Percentiles rank a stretch among this genome's conserved stretches.
These are phyloP conservation scores for Claviceps purpurea DNA, from an alignment of 2,329 filamentous ascomycete species.

Conservation along the genomic window DNA sequence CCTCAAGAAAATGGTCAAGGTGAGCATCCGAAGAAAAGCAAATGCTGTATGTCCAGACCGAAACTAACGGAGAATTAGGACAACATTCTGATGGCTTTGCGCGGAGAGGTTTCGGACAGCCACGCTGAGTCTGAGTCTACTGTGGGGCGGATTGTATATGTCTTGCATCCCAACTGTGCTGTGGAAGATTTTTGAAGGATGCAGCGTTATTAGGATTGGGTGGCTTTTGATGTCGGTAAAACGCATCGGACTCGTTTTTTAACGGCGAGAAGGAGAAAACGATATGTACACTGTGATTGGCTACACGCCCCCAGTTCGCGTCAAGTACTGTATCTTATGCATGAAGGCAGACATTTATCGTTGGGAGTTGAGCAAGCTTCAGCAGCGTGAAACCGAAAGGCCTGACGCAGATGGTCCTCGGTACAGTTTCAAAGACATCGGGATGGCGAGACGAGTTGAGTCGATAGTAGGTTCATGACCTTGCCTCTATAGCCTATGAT, in stretches of 20 bases:
- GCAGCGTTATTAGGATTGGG: background rate
- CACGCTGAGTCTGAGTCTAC: conserved; percentile 30
- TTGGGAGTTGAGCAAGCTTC: background rate
- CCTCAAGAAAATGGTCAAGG: conserved; percentile 91
- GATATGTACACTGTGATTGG: background rate
- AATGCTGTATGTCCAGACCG: background rate
- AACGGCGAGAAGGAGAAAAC: background rate
- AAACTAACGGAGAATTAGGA: conserved; percentile 42
- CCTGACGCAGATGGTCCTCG: too few species aligned
- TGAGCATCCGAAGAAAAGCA: conserved; percentile 26
- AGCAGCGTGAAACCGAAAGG: background rate
- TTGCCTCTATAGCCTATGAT: too few species aligned
- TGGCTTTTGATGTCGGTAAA: background rate
- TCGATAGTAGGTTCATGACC: background rate
- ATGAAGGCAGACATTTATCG: too few species aligned
- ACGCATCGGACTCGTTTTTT: background rate
- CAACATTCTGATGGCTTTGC: conserved; percentile 74
- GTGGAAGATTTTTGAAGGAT: conserved; percentile 46
- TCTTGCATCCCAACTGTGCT: conserved; percentile 87
- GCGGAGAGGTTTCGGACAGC: conserved; percentile 44
- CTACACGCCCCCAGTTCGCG: background rate
- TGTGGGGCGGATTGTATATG: conserved; percentile 49
- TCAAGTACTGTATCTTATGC: too few species aligned
- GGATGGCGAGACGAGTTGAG: background rate
- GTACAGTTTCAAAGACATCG: background rate